Evolutionary conservation across 2,329 filamentous ascomycete species (phyloP).

Genomic region (Penicillium sp.): DNA sequence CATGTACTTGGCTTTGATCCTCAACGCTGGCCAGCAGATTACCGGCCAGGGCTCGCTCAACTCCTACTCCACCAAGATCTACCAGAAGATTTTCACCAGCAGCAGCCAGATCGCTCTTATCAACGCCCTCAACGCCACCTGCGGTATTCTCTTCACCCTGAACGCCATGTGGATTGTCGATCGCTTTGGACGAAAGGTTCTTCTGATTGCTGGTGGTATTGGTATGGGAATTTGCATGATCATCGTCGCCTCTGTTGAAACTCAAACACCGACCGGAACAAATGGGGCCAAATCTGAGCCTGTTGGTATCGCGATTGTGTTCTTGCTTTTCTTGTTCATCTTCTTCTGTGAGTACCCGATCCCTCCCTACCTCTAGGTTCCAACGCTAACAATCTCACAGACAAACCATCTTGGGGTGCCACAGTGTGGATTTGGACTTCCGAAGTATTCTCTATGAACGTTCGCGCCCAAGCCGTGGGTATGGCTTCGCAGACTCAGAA

Average conservation of each 20-base stretch:
- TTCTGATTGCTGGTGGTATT: constrained; percentile 67
- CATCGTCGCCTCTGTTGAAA: constrained; percentile 61
- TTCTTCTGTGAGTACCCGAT: constrained; percentile 40
- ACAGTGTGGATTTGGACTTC: constrained; percentile 73
- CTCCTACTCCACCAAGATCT: constrained; percentile 72
- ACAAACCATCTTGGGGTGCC: constrained; percentile 71
- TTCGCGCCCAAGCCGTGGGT: constrained; percentile 70
- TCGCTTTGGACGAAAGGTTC: constrained; percentile 68
- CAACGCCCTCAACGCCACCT: constrained; percentile 73
- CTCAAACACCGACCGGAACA: constrained; percentile 56
- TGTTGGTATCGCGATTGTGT: constrained; percentile 69
- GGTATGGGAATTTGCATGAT: constrained; percentile 74
- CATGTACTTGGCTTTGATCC: constrained; percentile 63
- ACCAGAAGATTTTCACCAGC: constrained; percentile 67
- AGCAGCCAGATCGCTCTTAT: constrained; percentile 67
- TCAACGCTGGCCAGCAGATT: constrained; percentile 72
- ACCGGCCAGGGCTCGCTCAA: constrained; percentile 74
- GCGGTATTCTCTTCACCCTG: constrained; percentile 71
- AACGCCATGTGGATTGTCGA: constrained; percentile 75
- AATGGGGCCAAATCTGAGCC: constrained; percentile 58
- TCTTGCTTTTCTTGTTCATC: constrained; percentile 67
- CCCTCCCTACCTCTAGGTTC: constrained; percentile 6
- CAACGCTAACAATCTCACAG: constrained; percentile 36
- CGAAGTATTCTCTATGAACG: constrained; percentile 71
- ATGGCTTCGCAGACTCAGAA: constrained; percentile 66